These are phyloP conservation scores for Hyphodiscus hymeniophilus DNA, from an alignment of 495 filamentous ascomycete species.

Conservation along the genomic window DNA sequence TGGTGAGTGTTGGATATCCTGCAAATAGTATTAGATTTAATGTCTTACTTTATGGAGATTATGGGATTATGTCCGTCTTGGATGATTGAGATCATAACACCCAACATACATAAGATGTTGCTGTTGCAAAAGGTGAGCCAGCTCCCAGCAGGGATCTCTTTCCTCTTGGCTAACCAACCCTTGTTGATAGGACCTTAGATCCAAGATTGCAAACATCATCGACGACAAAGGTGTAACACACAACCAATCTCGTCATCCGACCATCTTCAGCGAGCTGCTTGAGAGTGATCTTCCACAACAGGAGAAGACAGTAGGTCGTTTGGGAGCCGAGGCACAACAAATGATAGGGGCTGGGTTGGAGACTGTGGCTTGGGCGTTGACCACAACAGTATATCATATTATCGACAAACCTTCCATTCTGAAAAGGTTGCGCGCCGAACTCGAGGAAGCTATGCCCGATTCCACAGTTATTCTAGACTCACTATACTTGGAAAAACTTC, in stretches of 20 bases:
- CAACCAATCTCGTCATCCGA: neutral
- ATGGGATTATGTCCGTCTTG: slow-evolving; percentile 10
- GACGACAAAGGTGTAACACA: too few species aligned
- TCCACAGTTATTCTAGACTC: slow-evolving; percentile 27
- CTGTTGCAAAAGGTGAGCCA: slow-evolving; percentile 5
- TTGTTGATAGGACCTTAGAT: neutral
- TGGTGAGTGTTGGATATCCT: neutral
- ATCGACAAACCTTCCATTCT: slow-evolving; percentile 22
- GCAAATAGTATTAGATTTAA: neutral
- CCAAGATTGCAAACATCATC: neutral
- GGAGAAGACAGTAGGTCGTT: slow-evolving; percentile 25
- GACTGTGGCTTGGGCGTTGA: slow-evolving; percentile 19
- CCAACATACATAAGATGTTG: slow-evolving; percentile 9
- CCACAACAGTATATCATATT: slow-evolving; percentile 26
- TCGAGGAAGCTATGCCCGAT: slow-evolving; percentile 14
- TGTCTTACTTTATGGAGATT: slow-evolving; percentile 4
- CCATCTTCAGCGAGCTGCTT: slow-evolving; percentile 7
- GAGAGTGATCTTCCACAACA: slow-evolving; percentile 5
- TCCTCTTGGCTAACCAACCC: slow-evolving; percentile 14
- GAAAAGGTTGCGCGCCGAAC: slow-evolving; percentile 22
- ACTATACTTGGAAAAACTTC: slow-evolving; percentile 7
- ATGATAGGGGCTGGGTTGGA: slow-evolving; percentile 24
- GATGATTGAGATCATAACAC: slow-evolving; percentile 1
- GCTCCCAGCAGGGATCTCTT: slow-evolving; percentile 19
- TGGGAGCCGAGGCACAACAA: slow-evolving; percentile 23